Conservation (phyloP, 345 rosid species). For the Brassica carinata region DNA sequence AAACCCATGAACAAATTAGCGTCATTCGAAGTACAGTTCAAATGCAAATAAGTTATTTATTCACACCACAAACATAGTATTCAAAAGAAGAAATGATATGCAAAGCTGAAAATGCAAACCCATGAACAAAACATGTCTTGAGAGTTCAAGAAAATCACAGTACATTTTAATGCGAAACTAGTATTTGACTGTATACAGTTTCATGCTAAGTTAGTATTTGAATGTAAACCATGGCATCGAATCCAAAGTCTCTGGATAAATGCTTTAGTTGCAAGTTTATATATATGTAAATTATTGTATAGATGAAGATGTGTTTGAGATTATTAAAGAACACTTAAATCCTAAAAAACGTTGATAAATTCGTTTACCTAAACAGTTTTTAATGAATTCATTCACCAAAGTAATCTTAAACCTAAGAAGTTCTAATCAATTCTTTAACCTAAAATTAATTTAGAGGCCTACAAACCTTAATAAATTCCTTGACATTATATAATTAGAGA, state of each 20-base stretch:
- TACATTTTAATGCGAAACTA: background rate
- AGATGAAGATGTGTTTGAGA: background rate
- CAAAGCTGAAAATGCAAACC: background rate
- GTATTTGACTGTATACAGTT: background rate
- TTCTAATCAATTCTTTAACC: background rate
- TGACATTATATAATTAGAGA: background rate
- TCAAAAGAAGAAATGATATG: background rate
- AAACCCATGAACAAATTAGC: background rate
- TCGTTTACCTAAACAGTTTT: background rate
- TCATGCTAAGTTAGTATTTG: background rate
- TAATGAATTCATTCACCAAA: no score
- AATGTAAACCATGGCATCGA: background rate
- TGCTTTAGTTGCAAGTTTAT: background rate
- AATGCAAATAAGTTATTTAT: background rate
- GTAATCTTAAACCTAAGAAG: background rate
- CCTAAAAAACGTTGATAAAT: background rate
- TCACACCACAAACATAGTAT: background rate
- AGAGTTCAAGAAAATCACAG: constrained; percentile 1
- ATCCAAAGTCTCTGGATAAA: background rate
- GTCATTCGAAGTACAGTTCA: background rate
- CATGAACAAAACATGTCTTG: background rate
- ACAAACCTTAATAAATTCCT: background rate
- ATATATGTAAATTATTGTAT: background rate
- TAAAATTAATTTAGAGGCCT: background rate
- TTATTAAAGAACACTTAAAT: background rate